A percentile compares a stretch with the other conserved stretches of the same genome.
Conservation (phyloP, 2,329 filamentous ascomycete species). For the Colletotrichum trifolii region DNA sequence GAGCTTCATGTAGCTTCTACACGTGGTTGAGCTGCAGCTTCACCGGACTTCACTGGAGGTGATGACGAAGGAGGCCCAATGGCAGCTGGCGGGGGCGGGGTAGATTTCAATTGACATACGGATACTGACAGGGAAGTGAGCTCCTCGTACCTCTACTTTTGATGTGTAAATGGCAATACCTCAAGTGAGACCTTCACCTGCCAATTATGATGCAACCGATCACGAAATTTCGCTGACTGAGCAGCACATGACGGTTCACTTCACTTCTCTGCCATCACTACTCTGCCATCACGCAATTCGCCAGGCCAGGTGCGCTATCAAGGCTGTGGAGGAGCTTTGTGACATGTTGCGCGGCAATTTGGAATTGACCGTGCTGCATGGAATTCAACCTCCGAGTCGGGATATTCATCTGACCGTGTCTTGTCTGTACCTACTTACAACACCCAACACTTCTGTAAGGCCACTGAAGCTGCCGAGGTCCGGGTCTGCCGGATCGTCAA, state of each 20-base stretch:
- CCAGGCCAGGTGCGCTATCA: neutral
- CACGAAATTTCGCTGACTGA: conserved; percentile 28
- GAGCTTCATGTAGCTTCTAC: conserved; percentile 32
- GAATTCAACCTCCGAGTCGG: no score
- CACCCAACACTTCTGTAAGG: no score
- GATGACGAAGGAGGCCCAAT: conserved; percentile 20
- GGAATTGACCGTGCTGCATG: conserved; percentile 1
- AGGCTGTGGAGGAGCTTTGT: neutral
- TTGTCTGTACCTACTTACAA: no score
- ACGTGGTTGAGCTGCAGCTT: conserved; percentile 5
- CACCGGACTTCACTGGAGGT: neutral
- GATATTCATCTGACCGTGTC: no score
- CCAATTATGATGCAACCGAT: conserved; percentile 32
- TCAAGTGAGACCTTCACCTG: neutral
- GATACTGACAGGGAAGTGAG: neutral
- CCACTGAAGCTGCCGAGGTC: neutral
- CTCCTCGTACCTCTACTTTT: neutral
- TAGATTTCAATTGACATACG: conserved; percentile 1
- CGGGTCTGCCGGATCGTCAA: conserved; percentile 12
- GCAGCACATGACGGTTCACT: neutral
- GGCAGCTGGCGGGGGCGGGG: conserved; percentile 33
- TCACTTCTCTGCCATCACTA: no score
- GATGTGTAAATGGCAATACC: neutral
- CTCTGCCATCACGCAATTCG: conserved; percentile 19
- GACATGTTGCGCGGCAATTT: neutral